Conservation (phyloP, 352 stramenopile genomes). For the Globisporangium abappressorium region DNA sequence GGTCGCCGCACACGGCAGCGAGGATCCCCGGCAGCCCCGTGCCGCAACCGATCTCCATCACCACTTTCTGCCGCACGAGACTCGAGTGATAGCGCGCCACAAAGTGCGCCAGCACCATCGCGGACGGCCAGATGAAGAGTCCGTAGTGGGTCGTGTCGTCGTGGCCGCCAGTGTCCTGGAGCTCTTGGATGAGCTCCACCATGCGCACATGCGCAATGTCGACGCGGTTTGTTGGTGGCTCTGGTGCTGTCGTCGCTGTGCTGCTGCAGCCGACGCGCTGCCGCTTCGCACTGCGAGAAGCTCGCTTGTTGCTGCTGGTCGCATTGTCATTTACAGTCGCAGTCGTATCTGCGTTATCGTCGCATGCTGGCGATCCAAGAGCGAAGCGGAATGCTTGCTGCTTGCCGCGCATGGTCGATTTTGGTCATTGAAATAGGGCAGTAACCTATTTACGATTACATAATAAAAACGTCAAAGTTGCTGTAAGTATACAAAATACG, state of each 20-base stretch:
- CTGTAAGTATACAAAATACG: too few species aligned
- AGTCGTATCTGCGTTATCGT: background rate
- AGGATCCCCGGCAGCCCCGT: slow-evolving; percentile 67
- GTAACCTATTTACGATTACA: too few species aligned
- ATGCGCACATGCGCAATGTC: slow-evolving; percentile 34
- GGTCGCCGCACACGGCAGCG: slow-evolving; percentile 32
- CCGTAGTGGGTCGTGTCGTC: slow-evolving; percentile 38
- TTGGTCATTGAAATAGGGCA: too few species aligned
- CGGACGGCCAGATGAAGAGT: slow-evolving; percentile 67
- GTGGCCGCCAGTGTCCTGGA: slow-evolving; percentile 17
- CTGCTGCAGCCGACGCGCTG: background rate
- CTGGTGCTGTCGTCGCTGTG: background rate
- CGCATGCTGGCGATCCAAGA: background rate
- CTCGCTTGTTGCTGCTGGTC: background rate
- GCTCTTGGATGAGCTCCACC: slow-evolving; percentile 56
- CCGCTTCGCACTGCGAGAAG: slow-evolving; percentile 1
- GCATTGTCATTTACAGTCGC: background rate
- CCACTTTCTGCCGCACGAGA: slow-evolving; percentile 33
- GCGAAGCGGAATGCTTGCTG: slow-evolving; percentile 1
- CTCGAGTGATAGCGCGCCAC: slow-evolving; percentile 29
- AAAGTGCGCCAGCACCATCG: slow-evolving; percentile 48
- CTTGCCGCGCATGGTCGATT: background rate
- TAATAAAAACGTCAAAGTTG: too few species aligned
- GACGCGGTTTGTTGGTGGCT: background rate
- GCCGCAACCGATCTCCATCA: slow-evolving; percentile 66